Evolutionary conservation across 2,329 filamentous ascomycete genomes (phyloP), one percentile per base, ranked within the genome.

Genomic region (Exophiala sp.): DNA sequence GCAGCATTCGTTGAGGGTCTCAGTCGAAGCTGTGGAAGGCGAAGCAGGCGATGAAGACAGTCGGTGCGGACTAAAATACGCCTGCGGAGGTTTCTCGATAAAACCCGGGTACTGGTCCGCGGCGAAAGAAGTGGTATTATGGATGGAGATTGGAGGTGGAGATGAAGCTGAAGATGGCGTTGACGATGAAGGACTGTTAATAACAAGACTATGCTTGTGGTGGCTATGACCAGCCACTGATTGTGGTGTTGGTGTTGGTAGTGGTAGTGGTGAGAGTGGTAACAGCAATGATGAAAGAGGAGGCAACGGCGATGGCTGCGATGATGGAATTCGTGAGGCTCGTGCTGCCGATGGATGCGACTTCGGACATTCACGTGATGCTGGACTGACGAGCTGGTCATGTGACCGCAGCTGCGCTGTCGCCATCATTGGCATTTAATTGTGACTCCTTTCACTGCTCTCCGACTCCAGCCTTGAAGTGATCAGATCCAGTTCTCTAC

Each of bases 1-100:
- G 52, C 58, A 60, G 50, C 57, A 60, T 53, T 60, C 55, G 51
- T 60, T 41, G 41, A 59, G 14, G 8, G 46, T 55, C 37, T 46
- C 44, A 27, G 49, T 43, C 16, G 56, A 58, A 11, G 51, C n/a
- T n/a, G 48, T 27, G 9, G 22, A 41, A 6, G 44, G 54, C 8
- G 46, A 50, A 4, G 27, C 3, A 16, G 21, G 8, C 1, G 37
- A 47, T 3, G 46, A 43, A n/a, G 32, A n/a, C n/a, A 27, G 19
- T 32, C 48, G 48, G 29, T 42, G 19, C 18, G 51, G 54, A 27
- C 51, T 46, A 29, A 54, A 39, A 38, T 57, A 53, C 21, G 51
- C 54, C 29, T 43, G 42, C 8, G 42, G 22, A 45, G 54, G 54
- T 29, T 53, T 48, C 43, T 46, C 23, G 11, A 52, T n/a, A 29